These are phyloP conservation scores for Amanita inopinata DNA, from an alignment of 768 basidiomycete species.

Conservation along the genomic window DNA sequence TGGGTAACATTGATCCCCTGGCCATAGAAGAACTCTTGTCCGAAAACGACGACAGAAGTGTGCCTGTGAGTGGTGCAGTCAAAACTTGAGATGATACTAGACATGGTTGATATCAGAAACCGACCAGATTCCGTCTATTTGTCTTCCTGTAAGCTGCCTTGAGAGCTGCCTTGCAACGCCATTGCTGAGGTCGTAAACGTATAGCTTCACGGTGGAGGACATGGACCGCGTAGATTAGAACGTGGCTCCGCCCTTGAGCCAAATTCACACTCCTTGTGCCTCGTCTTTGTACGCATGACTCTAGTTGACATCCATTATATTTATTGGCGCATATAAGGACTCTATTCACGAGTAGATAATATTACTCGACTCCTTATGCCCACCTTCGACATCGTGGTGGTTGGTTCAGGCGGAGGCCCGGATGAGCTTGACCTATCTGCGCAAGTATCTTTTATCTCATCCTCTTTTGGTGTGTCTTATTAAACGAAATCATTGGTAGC, in stretches of 20 bases:
- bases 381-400: slow-evolving; percentile 65
- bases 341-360: background rate
- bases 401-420: slow-evolving; percentile 83
- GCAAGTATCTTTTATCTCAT: slow-evolving; percentile 34
- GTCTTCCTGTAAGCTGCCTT: slow-evolving; percentile 70
- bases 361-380: slow-evolving; percentile 23
- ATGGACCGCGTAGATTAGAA: no score
- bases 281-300: slow-evolving; percentile 1
- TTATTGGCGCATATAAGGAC: background rate
- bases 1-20: slow-evolving; percentile 65
- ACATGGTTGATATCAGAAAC: background rate
- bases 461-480: slow-evolving; percentile 12
- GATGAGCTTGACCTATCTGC: slow-evolving; percentile 83
- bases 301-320: background rate
- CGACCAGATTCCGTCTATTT: slow-evolving; percentile 91
- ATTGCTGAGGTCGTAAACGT: slow-evolving; percentile 87
- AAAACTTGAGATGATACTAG: background rate
- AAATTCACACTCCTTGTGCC: background rate
- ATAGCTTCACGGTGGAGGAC: slow-evolving; percentile 57
- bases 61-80: slow-evolving; percentile 49
- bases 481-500: slow-evolving; percentile 31
- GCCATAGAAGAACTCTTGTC: slow-evolving; percentile 84
- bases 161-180: slow-evolving; percentile 79
- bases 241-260: no score
- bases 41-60: slow-evolving; percentile 83